A percentile compares a stretch with the other conserved stretches of the same genome.
phyloP scores from a whole-genome alignment of 2,329 filamentous ascomycete species.

The Hymenoscyphus linearis region DNA sequence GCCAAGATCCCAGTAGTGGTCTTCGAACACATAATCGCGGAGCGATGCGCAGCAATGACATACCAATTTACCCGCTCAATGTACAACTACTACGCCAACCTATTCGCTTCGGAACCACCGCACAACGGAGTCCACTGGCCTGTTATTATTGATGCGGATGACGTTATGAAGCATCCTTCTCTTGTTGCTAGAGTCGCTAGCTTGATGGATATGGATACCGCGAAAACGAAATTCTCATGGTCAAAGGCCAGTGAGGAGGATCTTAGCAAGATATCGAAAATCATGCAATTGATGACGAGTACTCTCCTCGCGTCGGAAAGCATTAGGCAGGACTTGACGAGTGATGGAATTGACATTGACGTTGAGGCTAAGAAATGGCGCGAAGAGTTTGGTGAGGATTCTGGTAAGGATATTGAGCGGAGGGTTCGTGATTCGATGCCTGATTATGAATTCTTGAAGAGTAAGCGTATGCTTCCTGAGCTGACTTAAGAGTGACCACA shows the following conservation, averaged over 20 bases:
- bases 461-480: constrained; percentile 1
- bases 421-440: constrained; percentile 32
- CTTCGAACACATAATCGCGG: not conserved
- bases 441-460: constrained; percentile 36
- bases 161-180: constrained; percentile 33
- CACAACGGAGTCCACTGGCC: constrained; percentile 22
- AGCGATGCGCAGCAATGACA: constrained; percentile 23
- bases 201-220: constrained; percentile 31
- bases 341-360: constrained; percentile 31
- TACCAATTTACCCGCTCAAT: constrained; percentile 31
- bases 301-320: constrained; percentile 33
- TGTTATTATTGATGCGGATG: constrained; percentile 35
- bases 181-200: constrained; percentile 28
- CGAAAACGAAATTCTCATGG: constrained; percentile 33
- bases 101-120: constrained; percentile 4
- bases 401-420: constrained; percentile 13
- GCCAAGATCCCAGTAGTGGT: not conserved
- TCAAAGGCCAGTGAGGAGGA: constrained; percentile 7
- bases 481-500: not conserved
- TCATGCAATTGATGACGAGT: constrained; percentile 21
- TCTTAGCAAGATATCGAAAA: not conserved
- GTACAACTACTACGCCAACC: constrained; percentile 33
- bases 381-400: constrained; percentile 24
- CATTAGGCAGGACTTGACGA: constrained; percentile 32
- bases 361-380: constrained; percentile 34